These are phyloP conservation scores for Cylindrotheca fusiformis DNA, from an alignment of 108 stramenopile species.

Conservation along the genomic window DNA sequence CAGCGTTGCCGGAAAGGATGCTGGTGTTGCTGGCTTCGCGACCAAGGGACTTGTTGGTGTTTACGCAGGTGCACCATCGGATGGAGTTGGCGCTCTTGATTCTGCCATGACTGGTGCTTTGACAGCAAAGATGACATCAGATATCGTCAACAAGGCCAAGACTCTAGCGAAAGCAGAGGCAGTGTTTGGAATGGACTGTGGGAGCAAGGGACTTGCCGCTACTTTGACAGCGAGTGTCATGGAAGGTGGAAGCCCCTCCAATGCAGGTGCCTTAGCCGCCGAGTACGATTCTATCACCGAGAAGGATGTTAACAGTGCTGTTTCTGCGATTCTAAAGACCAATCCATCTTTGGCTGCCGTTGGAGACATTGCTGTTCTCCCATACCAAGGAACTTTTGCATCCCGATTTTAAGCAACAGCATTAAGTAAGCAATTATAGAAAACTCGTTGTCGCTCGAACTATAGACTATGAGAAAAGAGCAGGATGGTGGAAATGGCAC, in stretches of 20 bases:
- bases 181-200: constrained; percentile 64
- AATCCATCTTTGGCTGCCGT: constrained; percentile 77
- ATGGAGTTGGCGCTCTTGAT: constrained; percentile 40
- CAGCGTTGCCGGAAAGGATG: constrained; percentile 35
- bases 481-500: no score
- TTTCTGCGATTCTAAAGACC: constrained; percentile 62
- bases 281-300: constrained; percentile 68
- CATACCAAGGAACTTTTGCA: constrained; percentile 75
- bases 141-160: constrained; percentile 67
- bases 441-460: no score
- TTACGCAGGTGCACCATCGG: constrained; percentile 60
- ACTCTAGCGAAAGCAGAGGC: constrained; percentile 77
- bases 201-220: constrained; percentile 69
- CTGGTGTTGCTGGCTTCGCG: constrained; percentile 53
- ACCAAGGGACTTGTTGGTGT: constrained; percentile 74
- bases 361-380: constrained; percentile 73
- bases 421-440: no score
- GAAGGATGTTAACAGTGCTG: constrained; percentile 53
- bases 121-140: constrained; percentile 41
- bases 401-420: constrained; percentile 22
- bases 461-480: no score
- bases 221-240: constrained; percentile 79
- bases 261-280: constrained; percentile 49
- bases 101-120: constrained; percentile 58
- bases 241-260: constrained; percentile 45